Base-by-base conservation (phyloP, 176 grass and related monocot genomes). In the Oryza rufipogon region DNA sequence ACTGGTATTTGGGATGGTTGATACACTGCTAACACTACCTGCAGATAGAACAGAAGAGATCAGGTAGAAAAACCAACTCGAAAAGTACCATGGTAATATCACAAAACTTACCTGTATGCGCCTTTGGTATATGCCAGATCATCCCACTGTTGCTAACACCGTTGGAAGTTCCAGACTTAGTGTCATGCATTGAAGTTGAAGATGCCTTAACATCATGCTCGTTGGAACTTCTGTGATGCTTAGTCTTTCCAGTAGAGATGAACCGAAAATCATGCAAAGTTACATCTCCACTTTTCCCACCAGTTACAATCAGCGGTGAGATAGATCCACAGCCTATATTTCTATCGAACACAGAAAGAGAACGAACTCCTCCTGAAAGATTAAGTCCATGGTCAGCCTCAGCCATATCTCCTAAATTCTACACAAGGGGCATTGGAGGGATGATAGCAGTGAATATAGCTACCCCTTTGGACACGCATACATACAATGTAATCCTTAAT, bases 71-170 rank as follows among this genome's bases (percentile, higher is more conserved):
- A 73, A 81, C 25, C 17, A 86, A 67, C 25, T 81, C 68, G 34
- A 85, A 44, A 11, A 85, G 58, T 68, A 78, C 33, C 8, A 82
- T 84, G 73, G 20, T 54, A 90, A 75, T 64, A 72, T 79, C 9
- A 70, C 15, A 76, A 76, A 42, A 81, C 44, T 73, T 92, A 98
- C 93, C 93, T 90, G 93, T 64, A 90, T 98, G 96, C 72, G 96
- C 96, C 80, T 92, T 98, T 78, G 96, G 96, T 81, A 98, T 91
- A 90, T 93, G 83, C 96, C 93, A 95, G 25, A 98, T 81, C 85
- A 95, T 95, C 63, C 92, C 91, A 88, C 68, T 87, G 19, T 80
- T 70, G 85, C 74, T 93, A 76, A 82, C 71, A 71, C 86, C 78
- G 46, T 84, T 79, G 46, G 69, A 76, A 65, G 73, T 87, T 77